A percentile compares a stretch with the other conserved stretches of the same genome.
These are phyloP conservation scores for Cladobotryum mycophilum DNA, from an alignment of 2,329 filamentous ascomycete species.

Conservation along the genomic window DNA sequence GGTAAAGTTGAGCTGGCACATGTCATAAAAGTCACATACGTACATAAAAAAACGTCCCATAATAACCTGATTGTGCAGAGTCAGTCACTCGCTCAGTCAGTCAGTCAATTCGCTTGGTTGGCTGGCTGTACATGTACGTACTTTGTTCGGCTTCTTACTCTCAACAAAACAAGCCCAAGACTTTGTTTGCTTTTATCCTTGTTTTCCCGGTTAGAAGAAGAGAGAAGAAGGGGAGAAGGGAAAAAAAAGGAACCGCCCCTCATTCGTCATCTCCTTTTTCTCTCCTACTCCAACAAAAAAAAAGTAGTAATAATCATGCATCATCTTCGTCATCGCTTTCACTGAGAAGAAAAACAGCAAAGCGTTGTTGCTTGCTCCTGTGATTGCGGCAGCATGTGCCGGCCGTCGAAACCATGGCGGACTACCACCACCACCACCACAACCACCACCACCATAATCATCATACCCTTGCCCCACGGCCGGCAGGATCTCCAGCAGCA, in stretches of 20 bases:
- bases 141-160: too few species aligned
- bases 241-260: background rate
- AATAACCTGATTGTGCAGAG: too few species aligned
- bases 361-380: background rate
- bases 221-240: too few species aligned
- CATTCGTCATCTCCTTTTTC: background rate
- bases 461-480: conserved; percentile 10
- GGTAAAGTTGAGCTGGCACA: background rate
- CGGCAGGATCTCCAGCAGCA: conserved; percentile 7
- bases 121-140: too few species aligned
- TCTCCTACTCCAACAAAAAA: background rate
- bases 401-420: conserved; percentile 15
- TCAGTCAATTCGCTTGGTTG: too few species aligned
- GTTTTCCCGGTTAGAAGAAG: too few species aligned
- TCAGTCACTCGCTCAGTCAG: too few species aligned
- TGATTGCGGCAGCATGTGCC: conserved; percentile 15
- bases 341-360: background rate
- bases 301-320: background rate
- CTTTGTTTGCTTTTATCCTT: too few species aligned
- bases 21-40: background rate
- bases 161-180: too few species aligned
- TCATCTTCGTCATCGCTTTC: background rate
- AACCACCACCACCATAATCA: conserved; percentile 9
- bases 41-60: background rate
- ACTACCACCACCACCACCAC: conserved; percentile 9